These are phyloP conservation scores for Melampsora americana DNA, from an alignment of 1,284 basidiomycete genomes.

Conservation along the genomic window DNA sequence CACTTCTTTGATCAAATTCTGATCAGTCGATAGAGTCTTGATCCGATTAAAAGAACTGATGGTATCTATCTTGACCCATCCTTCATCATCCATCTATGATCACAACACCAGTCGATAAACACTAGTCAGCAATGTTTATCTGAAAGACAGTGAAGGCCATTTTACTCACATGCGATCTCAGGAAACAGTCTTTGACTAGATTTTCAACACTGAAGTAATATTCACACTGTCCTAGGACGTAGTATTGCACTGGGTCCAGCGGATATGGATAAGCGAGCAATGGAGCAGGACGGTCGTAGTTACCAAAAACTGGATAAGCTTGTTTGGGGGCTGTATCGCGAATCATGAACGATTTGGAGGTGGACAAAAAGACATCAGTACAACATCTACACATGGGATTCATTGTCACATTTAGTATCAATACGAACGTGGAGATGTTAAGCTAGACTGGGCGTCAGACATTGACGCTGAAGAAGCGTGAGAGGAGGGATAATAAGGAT, in stretches of 20 bases:
- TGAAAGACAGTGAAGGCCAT: not conserved
- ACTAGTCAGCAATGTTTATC: no score
- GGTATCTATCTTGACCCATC: slow-evolving; percentile 77
- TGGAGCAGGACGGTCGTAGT: not conserved
- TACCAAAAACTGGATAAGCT: slow-evolving; percentile 1
- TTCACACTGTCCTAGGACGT: slow-evolving; percentile 31
- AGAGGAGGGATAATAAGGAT: slow-evolving; percentile 9
- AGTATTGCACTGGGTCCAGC: slow-evolving; percentile 15
- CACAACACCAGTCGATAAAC: not conserved
- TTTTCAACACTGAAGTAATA: slow-evolving; percentile 28
- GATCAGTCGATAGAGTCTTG: slow-evolving; percentile 66
- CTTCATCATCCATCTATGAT: slow-evolving; percentile 76
- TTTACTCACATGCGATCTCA: slow-evolving; percentile 11
- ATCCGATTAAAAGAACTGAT: slow-evolving; percentile 84
- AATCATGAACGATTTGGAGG: no score
- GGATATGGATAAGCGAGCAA: not conserved
- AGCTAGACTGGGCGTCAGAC: no score
- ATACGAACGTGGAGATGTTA: no score
- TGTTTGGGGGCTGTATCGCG: no score
- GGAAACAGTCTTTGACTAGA: slow-evolving; percentile 15
- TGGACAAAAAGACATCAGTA: no score
- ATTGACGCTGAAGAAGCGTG: slow-evolving; percentile 6
- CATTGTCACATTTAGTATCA: no score
- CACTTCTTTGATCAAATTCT: slow-evolving; percentile 68
- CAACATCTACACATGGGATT: no score